A percentile compares a stretch with the other conserved stretches of the same genome.
phyloP scores from a whole-genome alignment of 2,329 filamentous ascomycete species.

The Sarocladium strictum region DNA sequence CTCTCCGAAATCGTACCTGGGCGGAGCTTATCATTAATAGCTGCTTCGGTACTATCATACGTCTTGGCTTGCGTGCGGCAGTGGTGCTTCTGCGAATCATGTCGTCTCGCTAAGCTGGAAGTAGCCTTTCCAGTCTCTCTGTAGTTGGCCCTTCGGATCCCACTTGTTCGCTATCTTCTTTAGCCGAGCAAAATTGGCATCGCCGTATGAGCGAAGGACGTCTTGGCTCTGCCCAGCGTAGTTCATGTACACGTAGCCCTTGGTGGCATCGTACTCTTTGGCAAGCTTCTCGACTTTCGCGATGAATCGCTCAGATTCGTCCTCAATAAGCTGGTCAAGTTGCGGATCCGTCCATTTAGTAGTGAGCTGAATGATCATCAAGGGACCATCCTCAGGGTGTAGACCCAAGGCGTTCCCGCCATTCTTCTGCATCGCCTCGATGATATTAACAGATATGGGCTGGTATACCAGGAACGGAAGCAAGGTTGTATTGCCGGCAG shows the following conservation, averaged over 20 bases:
- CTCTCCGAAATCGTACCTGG: too few species aligned
- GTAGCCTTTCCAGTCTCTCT: slow-evolving; percentile 18
- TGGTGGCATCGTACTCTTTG: slow-evolving; percentile 19
- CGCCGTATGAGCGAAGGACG: slow-evolving; percentile 31
- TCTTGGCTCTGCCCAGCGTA: slow-evolving; percentile 31
- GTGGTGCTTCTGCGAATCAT: too few species aligned
- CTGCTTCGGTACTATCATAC: too few species aligned
- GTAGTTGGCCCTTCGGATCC: slow-evolving; percentile 22
- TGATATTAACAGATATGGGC: slow-evolving; percentile 29
- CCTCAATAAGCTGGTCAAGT: slow-evolving; percentile 25
- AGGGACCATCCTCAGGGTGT: slow-evolving; percentile 24
- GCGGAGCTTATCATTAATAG: too few species aligned
- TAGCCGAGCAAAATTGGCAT: slow-evolving; percentile 23
- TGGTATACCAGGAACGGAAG: slow-evolving; percentile 27
- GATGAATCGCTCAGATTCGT: slow-evolving; percentile 16
- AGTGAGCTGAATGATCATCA: slow-evolving; percentile 25
- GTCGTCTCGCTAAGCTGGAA: slow-evolving; percentile 15
- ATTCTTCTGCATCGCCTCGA: slow-evolving; percentile 24
- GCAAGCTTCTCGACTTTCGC: slow-evolving; percentile 17
- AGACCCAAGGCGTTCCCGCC: slow-evolving; percentile 37
- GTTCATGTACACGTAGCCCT: slow-evolving; percentile 29
- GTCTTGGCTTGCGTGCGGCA: too few species aligned
- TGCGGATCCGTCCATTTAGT: slow-evolving; percentile 18
- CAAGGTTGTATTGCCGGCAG: slow-evolving; percentile 2
- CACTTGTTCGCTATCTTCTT: slow-evolving; percentile 18